These are phyloP conservation scores for Annulohypoxylon bovei DNA, from an alignment of 495 filamentous ascomycete genomes.

Conservation along the genomic window DNA sequence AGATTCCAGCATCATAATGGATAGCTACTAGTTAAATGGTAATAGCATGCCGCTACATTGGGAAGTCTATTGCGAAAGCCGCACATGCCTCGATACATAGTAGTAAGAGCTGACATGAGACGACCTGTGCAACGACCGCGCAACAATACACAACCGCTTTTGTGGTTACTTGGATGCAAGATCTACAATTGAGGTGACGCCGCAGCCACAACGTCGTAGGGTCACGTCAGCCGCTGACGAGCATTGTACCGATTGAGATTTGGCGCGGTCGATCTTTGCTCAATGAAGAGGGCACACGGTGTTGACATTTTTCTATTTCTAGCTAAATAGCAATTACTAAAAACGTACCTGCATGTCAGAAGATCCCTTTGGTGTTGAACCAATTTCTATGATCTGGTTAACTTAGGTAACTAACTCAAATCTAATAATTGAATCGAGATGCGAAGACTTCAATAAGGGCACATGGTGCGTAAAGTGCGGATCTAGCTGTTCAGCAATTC, in stretches of 20 bases:
- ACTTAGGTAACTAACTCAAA: background rate
- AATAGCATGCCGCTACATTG: background rate
- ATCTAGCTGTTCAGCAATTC: background rate
- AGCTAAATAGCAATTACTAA: background rate
- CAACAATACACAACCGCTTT: background rate
- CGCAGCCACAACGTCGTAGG: background rate
- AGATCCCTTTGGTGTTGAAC: background rate
- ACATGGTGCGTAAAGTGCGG: background rate
- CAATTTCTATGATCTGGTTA: background rate
- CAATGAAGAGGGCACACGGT: background rate
- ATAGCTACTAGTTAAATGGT: background rate
- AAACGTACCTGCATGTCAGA: conserved; percentile 14
- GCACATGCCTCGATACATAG: background rate
- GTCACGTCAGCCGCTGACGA: conserved; percentile 28
- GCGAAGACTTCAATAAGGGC: background rate
- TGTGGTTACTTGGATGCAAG: background rate
- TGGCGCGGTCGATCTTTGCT: background rate
- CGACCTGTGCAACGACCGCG: background rate
- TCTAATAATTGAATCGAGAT: background rate
- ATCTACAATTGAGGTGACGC: conserved; percentile 21
- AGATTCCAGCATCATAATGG: background rate
- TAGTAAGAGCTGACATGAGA: conserved; percentile 1
- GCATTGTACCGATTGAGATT: conserved; percentile 5
- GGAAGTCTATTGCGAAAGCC: conserved; percentile 9
- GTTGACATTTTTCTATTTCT: conserved; percentile 8